These are phyloP conservation scores for Phialophora chinensis DNA, from an alignment of 2,329 filamentous ascomycete species.

Conservation along the genomic window DNA sequence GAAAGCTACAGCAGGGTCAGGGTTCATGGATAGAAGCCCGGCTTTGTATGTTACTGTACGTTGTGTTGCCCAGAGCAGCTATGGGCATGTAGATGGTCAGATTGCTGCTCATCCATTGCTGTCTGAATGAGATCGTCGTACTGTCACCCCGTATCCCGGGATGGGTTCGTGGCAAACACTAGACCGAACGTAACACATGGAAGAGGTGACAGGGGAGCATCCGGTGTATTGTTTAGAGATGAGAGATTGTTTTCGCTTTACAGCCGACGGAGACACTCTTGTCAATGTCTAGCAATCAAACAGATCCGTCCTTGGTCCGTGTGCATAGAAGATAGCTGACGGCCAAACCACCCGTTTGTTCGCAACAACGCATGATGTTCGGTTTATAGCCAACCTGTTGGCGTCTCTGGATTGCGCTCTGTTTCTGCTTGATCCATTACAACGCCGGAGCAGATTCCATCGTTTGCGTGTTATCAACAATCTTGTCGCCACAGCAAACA, in stretches of 20 bases:
- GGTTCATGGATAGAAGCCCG: background rate
- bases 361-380: background rate
- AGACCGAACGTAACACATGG: background rate
- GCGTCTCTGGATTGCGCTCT: background rate
- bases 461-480: background rate
- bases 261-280: background rate
- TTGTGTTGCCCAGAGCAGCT: background rate
- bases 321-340: background rate
- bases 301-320: background rate
- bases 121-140: too few species aligned
- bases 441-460: background rate
- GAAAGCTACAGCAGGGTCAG: background rate
- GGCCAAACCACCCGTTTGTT: constrained; percentile 1
- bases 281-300: background rate
- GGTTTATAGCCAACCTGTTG: background rate
- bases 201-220: background rate
- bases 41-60: background rate
- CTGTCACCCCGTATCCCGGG: too few species aligned
- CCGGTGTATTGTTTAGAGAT: background rate
- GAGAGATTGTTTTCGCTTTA: background rate
- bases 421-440: background rate
- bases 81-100: background rate
- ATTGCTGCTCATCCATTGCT: too few species aligned
- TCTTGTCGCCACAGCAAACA: background rate
- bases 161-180: background rate